Evolutionary conservation across 208 protist species (phyloP).

Genomic region (Blechomonas ayalai): DNA sequence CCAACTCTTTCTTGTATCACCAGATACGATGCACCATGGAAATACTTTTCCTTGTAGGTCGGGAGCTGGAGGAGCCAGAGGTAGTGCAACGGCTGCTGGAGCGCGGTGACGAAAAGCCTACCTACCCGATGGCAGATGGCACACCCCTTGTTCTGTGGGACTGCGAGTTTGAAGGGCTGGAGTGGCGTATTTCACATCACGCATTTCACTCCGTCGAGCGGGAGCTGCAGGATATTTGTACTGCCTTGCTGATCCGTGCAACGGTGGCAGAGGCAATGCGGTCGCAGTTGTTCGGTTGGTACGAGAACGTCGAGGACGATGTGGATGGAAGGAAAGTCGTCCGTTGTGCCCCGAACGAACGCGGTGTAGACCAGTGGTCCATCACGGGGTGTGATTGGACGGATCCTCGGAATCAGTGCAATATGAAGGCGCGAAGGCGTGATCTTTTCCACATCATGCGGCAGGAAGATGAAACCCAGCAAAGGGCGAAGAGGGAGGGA

Average conservation of each 20-base stretch:
- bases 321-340: constrained; percentile 9
- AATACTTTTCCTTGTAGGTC: constrained; percentile 86
- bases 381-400: constrained; percentile 78
- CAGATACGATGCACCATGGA: constrained; percentile 95
- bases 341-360: constrained; percentile 7
- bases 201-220: constrained; percentile 36
- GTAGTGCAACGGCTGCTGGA: constrained; percentile 57
- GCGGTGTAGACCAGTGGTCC: constrained; percentile 38
- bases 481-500: not conserved
- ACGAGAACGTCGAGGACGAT: constrained; percentile 13
- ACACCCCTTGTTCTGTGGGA: constrained; percentile 82
- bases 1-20: constrained; percentile 96
- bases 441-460: constrained; percentile 27
- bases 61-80: constrained; percentile 45
- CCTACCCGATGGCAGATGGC: constrained; percentile 67
- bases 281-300: constrained; percentile 57
- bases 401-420: constrained; percentile 26
- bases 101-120: constrained; percentile 67
- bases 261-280: constrained; percentile 52
- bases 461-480: constrained; percentile 6
- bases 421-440: constrained; percentile 36
- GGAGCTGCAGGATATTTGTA: constrained; percentile 75
- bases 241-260: constrained; percentile 55
- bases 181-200: constrained; percentile 55
- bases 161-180: constrained; percentile 47